Evolutionary conservation across 169 alveolate species (phyloP).

Genomic region (Plasmodium gonderi): DNA sequence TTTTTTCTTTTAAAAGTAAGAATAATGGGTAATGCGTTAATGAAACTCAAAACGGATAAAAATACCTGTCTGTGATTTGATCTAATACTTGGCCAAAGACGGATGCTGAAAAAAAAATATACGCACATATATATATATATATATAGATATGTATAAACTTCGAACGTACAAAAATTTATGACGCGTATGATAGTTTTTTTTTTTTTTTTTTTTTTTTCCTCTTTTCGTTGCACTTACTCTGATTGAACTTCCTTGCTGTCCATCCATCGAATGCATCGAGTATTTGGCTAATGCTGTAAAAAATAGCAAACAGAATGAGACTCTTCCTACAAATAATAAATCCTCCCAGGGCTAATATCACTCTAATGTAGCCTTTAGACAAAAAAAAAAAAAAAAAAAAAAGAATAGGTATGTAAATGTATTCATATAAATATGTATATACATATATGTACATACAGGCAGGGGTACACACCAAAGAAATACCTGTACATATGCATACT

Average conservation of each 20-base stretch:
- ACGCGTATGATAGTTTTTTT: background rate
- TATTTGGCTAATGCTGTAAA: constrained; percentile 48
- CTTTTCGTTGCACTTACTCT: constrained; percentile 22
- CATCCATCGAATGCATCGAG: constrained; percentile 71
- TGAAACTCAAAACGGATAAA: background rate
- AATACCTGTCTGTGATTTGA: constrained; percentile 74
- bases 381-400: background rate
- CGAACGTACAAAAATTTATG: too few relatives aligned
- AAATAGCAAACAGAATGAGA: constrained; percentile 6
- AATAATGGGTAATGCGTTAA: background rate
- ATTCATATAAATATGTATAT: background rate
- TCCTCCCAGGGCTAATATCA: constrained; percentile 20
- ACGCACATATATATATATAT: background rate
- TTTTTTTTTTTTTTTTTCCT: background rate
- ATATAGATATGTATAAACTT: background rate
- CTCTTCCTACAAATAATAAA: constrained; percentile 24
- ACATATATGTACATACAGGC: background rate
- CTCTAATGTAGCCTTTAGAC: constrained; percentile 63
- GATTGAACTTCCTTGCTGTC: constrained; percentile 73
- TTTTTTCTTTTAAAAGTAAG: background rate
- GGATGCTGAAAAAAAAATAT: constrained; percentile 44
- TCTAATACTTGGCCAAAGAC: constrained; percentile 70
- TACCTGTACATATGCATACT: background rate
- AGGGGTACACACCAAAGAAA: background rate
- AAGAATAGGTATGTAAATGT: background rate